Conservation (phyloP, 768 basidiomycete genomes). For the Xerocomellus amylosporus region DNA sequence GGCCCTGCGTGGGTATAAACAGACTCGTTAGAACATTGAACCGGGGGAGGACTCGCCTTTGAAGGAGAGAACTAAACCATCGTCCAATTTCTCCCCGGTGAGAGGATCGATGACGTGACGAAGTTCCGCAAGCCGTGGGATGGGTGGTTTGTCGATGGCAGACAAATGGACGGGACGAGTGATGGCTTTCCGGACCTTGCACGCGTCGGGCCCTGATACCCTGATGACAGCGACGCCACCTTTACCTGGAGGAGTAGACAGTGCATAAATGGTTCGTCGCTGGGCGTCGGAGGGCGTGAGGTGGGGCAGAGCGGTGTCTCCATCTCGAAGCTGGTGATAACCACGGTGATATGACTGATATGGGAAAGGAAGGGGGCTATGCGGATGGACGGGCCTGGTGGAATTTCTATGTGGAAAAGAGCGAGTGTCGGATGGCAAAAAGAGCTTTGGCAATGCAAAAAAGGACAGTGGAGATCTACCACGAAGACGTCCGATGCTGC, state of each 20-base stretch:
- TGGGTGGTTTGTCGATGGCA: slow-evolving; percentile 33
- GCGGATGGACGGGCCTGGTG: slow-evolving; percentile 5
- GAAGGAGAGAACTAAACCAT: slow-evolving; percentile 81
- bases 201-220: slow-evolving; percentile 74
- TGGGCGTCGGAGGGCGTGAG: slow-evolving; percentile 48
- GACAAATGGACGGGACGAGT: slow-evolving; percentile 37
- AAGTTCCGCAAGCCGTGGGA: slow-evolving; percentile 67
- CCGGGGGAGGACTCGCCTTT: slow-evolving; percentile 45
- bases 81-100: slow-evolving; percentile 63
- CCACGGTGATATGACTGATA: slow-evolving; percentile 10
- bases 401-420: slow-evolving; percentile 30
- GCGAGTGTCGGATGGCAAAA: slow-evolving; percentile 10
- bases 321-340: not conserved
- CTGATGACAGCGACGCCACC: slow-evolving; percentile 82
- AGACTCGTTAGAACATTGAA: not conserved
- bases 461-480: not conserved
- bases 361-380: slow-evolving; percentile 17
- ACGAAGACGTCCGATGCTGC: slow-evolving; percentile 1
- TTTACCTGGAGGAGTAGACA: slow-evolving; percentile 84
- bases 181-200: slow-evolving; percentile 58
- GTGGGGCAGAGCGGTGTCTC: not conserved
- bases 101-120: slow-evolving; percentile 66
- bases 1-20: slow-evolving; percentile 47
- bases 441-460: slow-evolving; percentile 4
- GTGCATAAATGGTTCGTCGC: slow-evolving; percentile 77